Percentiles rank a stretch among this genome's conserved stretches.
Conservation (phyloP, 495 filamentous ascomycete genomes). For the Penicillium steckii region DNA sequence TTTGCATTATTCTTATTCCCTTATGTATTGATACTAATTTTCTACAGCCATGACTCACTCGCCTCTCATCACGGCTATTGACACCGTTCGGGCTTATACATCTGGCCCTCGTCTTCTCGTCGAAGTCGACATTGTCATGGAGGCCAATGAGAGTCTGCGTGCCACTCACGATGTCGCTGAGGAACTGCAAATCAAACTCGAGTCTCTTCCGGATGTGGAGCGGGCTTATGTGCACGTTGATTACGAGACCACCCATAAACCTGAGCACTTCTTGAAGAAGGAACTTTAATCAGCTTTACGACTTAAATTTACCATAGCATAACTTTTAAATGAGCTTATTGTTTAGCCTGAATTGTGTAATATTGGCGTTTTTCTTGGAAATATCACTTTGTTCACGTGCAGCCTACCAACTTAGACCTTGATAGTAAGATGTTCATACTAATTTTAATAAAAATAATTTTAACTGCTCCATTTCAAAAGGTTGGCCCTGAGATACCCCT, state of each 20-base stretch:
- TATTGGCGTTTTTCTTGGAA: not conserved
- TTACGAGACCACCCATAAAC: conserved; percentile 97
- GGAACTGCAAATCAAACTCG: conserved; percentile 90
- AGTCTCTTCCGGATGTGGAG: conserved; percentile 89
- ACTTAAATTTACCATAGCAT: not conserved
- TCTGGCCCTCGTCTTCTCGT: conserved; percentile 86
- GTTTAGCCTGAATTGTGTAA: not conserved
- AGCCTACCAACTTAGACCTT: too few relatives aligned
- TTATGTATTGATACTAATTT: not conserved
- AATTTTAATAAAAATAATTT: too few relatives aligned
- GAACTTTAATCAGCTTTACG: too few relatives aligned
- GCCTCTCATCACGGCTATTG: conserved; percentile 74
- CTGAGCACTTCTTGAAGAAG: conserved; percentile 68
- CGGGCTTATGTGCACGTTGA: conserved; percentile 96
- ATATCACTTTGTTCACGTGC: too few relatives aligned
- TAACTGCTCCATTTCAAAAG: too few relatives aligned
- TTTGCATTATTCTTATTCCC: not conserved
- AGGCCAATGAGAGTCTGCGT: conserved; percentile 60
- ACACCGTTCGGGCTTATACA: conserved; percentile 93
- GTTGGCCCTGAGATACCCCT: too few relatives aligned
- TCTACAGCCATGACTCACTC: conserved; percentile 78
- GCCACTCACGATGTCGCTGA: conserved; percentile 93
- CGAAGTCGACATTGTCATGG: conserved; percentile 90
- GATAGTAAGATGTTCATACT: too few relatives aligned
- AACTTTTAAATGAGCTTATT: too few relatives aligned